Evolutionary conservation across 192 early-diverging fungal genomes (phyloP).

Genomic region (Backusella mclennaniae): DNA sequence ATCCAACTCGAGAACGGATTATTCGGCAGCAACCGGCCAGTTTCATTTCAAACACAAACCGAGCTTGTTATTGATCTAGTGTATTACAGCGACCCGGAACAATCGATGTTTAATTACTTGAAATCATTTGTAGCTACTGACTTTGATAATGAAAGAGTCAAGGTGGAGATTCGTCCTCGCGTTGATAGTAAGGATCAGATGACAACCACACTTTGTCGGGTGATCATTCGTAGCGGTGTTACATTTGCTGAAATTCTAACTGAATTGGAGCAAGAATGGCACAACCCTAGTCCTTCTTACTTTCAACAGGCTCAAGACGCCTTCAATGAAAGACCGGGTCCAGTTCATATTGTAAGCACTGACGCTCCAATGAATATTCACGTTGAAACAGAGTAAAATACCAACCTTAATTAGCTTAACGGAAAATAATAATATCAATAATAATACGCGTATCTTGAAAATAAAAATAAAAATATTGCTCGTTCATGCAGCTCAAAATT

Average conservation of each 20-base stretch:
- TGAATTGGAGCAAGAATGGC: conserved; percentile 45
- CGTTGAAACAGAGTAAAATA: not conserved
- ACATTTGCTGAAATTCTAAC: conserved; percentile 39
- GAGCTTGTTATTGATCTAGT: conserved; percentile 50
- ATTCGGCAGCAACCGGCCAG: conserved; percentile 36
- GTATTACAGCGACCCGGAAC: conserved; percentile 43
- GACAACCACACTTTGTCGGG: conserved; percentile 37
- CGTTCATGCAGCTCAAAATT: too few relatives aligned
- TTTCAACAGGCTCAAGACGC: conserved; percentile 40
- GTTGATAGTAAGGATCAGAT: conserved; percentile 42
- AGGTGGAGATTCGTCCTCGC: conserved; percentile 46
- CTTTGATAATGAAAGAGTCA: conserved; percentile 29
- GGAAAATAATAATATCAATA: not conserved
- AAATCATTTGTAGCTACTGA: conserved; percentile 43
- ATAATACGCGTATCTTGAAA: too few relatives aligned
- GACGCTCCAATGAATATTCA: conserved; percentile 24
- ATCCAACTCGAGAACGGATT: conserved; percentile 34
- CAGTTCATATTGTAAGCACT: conserved; percentile 24
- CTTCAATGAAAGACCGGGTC: conserved; percentile 27
- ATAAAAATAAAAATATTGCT: too few relatives aligned
- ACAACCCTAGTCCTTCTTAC: conserved; percentile 31
- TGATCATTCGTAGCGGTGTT: conserved; percentile 43
- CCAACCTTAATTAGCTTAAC: not conserved
- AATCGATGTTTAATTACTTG: conserved; percentile 38
- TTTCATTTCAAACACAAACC: conserved; percentile 31